Evolutionary conservation across 768 basidiomycete species (phyloP), one percentile per base, ranked within the genome.

Genomic region (Coprinellus aureogranulatus): DNA sequence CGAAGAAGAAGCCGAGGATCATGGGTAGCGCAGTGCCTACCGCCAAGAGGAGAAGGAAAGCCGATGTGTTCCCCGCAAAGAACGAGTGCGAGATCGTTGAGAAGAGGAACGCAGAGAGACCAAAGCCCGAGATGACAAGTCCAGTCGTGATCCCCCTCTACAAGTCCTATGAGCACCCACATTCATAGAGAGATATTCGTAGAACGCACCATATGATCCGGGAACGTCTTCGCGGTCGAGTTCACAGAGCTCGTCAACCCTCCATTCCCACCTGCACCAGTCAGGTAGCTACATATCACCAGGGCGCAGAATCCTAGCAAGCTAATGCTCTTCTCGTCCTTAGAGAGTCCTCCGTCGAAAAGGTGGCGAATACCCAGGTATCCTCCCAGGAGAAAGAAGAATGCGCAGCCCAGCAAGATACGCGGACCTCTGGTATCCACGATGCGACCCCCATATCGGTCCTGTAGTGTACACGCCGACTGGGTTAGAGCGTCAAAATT

Each of bases 61-160:
- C 80, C 0, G 87, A 88, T 0, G 89, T 90, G 64, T 94, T 80
- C 0, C 90, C 92, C 0, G 89, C 85, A 64, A 86, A 95, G 42
- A 87, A 68, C 0, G 81, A 65, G 55, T 88, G 86, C 0, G 92
- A 85, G 37, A 95, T 72, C 1, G 85, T 80, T 12, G 91, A 90
- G 72, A 95, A 97, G 60, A 90, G 77, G 76, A 96, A 96, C 0
- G 94, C 94, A 0, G 92, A 94, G 16, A 98, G 82, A 0, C 94
- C 94, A 61, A 92, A 94, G 30, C 92, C 94, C 0, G 92, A 91
- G 20, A 94, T 71, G 31, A 94, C 92, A 9, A 92, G 68, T 1
- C 88, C 88, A 0, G 89, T 91, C 9, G 85, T 82, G 0, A 85
- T 85, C 11, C 87, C 92, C 20, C 92, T 80, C 88, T 92, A 26